Base-by-base conservation (phyloP, 345 rosid genomes). In the Leavenworthia alabamica region DNA sequence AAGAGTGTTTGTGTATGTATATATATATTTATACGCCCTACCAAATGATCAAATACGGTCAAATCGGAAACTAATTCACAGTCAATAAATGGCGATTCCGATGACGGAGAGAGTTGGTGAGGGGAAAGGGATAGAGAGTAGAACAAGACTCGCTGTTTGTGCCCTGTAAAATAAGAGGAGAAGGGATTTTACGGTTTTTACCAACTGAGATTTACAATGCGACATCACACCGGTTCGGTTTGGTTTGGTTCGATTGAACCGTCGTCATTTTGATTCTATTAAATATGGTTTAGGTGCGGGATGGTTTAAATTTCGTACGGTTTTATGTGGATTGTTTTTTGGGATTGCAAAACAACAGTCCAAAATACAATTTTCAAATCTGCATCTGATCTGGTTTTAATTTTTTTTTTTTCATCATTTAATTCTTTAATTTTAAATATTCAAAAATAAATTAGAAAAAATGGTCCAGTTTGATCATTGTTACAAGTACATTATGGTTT, bases 21-120 rank as follows among this genome's bases (percentile, higher is more conserved):
- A 2, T 20, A 2, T 40, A 2, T 19, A 20, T n/a, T n/a, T 51
- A 28, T 16, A 46, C 28, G 16, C 28, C 9, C 42, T 12, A 24
- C 11, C 10, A 41, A 42, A 22, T 29, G 45, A 39, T 47, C 36
- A 40, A 35, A 57, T 45, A 48, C 4, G 68, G 41, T 31, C 58
- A 45, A 72, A 54, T 45, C 6, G 44, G 68, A 33, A 55, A 75
- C 64, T 14, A 11, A 36, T 26, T 2, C 20, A 14, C 37, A 40
- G 59, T 27, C 24, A 54, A 19, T 15, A 12, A 33, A 54, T 45
- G 40, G 64, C 52, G 61, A 10, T 10, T 47, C 6, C 40, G 74
- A 73, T 77, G 75, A 68, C 83, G 65, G 41, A 33, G 75, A 71
- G 79, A 70, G 77, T 81, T 64, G 79, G 47, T 66, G 75, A 42